Percentiles rank a stretch among this genome's conserved stretches.
Evolutionary conservation across 306 rosid species (phyloP).

Genomic region (Prunus davidiana): DNA sequence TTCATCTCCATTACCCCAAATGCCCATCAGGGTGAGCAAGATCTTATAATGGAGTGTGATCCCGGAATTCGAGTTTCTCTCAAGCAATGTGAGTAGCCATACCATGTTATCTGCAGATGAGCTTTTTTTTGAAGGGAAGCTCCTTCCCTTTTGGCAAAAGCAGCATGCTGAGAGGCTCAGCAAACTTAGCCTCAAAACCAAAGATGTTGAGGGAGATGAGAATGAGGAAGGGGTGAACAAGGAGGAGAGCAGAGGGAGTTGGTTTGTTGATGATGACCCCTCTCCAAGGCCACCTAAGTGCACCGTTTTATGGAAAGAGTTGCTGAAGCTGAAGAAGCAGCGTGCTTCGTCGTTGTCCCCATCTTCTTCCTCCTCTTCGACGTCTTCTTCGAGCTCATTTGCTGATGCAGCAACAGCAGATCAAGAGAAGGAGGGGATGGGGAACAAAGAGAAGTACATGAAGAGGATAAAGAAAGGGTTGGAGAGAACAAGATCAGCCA

Average conservation of each 20-base stretch:
- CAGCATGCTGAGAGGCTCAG: constrained; percentile 78
- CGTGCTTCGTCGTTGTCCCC: constrained; percentile 76
- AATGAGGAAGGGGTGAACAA: constrained; percentile 37
- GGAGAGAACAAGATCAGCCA: constrained; percentile 92
- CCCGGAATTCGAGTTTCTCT: constrained; percentile 88
- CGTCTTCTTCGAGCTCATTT: constrained; percentile 71
- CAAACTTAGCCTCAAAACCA: constrained; percentile 61
- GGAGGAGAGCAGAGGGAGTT: constrained; percentile 62
- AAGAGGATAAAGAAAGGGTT: constrained; percentile 82
- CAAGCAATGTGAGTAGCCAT: constrained; percentile 49
- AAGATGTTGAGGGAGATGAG: constrained; percentile 35
- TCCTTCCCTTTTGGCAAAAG: constrained; percentile 86
- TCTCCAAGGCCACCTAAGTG: constrained; percentile 99
- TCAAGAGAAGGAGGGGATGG: constrained; percentile 53
- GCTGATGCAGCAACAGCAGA: constrained; percentile 58
- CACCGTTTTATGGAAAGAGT: constrained; percentile 96
- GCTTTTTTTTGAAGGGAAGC: constrained; percentile 96
- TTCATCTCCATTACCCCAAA: constrained; percentile 85
- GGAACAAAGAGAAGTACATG: constrained; percentile 50
- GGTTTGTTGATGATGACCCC: constrained; percentile 98
- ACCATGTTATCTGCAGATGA: constrained; percentile 81
- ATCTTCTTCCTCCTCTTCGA: constrained; percentile 78
- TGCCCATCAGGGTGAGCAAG: constrained; percentile 34
- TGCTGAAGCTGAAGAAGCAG: constrained; percentile 92
- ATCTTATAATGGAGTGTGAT: constrained; percentile 34